Evolutionary conservation across 2,329 filamentous ascomycete genomes (phyloP), one percentile per base, ranked within the genome.

Genomic region (Clathrospora elynae): DNA sequence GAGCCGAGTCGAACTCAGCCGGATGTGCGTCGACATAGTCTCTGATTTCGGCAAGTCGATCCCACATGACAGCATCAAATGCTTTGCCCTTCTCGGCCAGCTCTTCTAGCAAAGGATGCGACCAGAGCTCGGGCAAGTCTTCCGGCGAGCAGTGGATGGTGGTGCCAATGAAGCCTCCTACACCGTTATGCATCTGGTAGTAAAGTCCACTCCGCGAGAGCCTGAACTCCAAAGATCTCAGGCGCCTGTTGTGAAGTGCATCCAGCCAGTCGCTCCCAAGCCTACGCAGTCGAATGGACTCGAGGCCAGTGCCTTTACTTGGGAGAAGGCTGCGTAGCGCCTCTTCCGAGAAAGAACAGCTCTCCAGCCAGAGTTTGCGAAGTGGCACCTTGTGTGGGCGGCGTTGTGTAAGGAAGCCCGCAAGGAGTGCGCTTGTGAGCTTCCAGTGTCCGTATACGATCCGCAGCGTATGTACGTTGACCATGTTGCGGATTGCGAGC

Each of bases 291-390:
- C 74, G 68, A 14, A 77, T 44, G 22, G 66, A 73, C 39, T 76
- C 65, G 2, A 77, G 55, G 0, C 66, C 68, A 6, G 46, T 52
- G 2, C 66, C 59, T 30, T 66, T 49, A 5, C 63, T 11, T 12
- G 49, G 23, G 1, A 53, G 34, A 3, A 57, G 50, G 19, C 59
- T 50, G 11, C 25, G 40, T 10, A 54, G 40, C 3, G 52, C 39
- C 9, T 52, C 36, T 1, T 62, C 60, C 4, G 63, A 61, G 7
- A 62, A 57, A 11, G 66, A 68, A 42, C 71, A 73, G 37, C 69
- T 74, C 39, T 77, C 75, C 3, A 77, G 57, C 75, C 75, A 77
- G 4, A 77, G 62, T 36, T 62, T 70, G 8, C 68, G 63, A 10
- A 76, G 44, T 2, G 65, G 64, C 6, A 59, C 49, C 12, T 49